Evolutionary conservation across 2,329 filamentous ascomycete genomes (phyloP).

Genomic region (Talaromyces marneffei): DNA sequence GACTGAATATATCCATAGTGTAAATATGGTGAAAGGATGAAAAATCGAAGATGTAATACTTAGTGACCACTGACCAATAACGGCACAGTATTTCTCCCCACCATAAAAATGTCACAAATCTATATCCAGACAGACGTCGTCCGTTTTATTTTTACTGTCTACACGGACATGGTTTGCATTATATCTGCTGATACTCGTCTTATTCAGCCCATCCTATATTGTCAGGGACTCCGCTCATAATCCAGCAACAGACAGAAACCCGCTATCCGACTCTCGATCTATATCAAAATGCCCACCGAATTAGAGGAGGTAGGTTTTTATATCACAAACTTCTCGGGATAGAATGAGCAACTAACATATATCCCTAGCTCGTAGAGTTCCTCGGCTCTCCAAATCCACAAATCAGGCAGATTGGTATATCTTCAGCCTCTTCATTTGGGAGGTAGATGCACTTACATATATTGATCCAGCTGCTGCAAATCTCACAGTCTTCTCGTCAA

Average conservation of each 20-base stretch:
- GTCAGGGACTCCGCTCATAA: not conserved
- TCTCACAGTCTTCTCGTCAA: conserved; percentile 74
- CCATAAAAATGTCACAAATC: conserved; percentile 10
- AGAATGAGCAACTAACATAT: conserved; percentile 11
- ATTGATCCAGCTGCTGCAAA: conserved; percentile 51
- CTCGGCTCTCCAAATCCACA: conserved; percentile 88
- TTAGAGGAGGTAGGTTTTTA: conserved; percentile 61
- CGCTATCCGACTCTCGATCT: not conserved
- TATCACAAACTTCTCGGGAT: not conserved
- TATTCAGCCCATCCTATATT: not conserved
- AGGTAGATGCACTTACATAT: conserved; percentile 17
- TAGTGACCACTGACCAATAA: not conserved
- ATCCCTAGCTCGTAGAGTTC: conserved; percentile 75
- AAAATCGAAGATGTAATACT: conserved; percentile 7
- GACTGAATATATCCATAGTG: too few relatives aligned
- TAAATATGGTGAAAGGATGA: not conserved
- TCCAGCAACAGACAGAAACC: not conserved
- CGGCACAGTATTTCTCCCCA: not conserved
- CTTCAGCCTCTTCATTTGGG: too few relatives aligned
- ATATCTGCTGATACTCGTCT: not conserved
- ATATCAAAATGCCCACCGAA: conserved; percentile 68
- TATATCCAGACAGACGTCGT: not conserved
- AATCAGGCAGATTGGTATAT: conserved; percentile 70
- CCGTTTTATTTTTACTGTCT: not conserved
- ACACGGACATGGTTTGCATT: not conserved